Evolutionary conservation across 495 filamentous ascomycete species (phyloP).

Genomic region (Hypoxylon rickii): DNA sequence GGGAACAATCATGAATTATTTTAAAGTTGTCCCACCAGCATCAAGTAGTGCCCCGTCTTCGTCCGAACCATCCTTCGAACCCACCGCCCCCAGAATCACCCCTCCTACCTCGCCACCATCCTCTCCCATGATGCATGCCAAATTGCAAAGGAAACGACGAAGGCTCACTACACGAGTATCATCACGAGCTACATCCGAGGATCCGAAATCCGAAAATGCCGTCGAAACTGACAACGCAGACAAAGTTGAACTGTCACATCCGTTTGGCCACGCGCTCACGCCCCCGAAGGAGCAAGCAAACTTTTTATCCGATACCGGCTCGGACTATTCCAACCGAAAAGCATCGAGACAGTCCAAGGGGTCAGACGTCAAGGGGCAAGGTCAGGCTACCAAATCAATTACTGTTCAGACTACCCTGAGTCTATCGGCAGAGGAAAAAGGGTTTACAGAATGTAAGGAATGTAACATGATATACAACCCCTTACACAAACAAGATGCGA

Average conservation of each 20-base stretch:
- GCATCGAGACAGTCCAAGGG: neutral
- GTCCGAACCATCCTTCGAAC: slow-evolving; percentile 17
- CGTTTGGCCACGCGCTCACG: neutral
- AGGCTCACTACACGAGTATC: slow-evolving; percentile 43
- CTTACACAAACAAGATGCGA: slow-evolving; percentile 50
- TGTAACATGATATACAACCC: slow-evolving; percentile 55
- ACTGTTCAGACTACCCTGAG: slow-evolving; percentile 51
- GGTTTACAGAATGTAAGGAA: slow-evolving; percentile 50
- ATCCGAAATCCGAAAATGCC: neutral
- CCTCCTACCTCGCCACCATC: slow-evolving; percentile 43
- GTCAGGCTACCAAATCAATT: slow-evolving; percentile 27
- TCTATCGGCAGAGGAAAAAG: slow-evolving; percentile 41
- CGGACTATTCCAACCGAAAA: slow-evolving; percentile 7
- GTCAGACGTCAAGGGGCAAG: slow-evolving; percentile 6
- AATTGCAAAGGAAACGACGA: slow-evolving; percentile 37
- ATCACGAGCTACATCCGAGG: slow-evolving; percentile 13
- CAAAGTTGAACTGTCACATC: neutral
- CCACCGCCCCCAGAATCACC: slow-evolving; percentile 19
- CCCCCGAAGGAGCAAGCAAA: neutral
- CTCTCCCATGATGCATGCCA: slow-evolving; percentile 12
- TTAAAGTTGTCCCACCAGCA: slow-evolving; percentile 36
- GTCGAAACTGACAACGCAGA: neutral
- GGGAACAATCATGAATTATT: slow-evolving; percentile 50
- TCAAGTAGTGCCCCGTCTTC: slow-evolving; percentile 18
- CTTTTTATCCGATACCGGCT: slow-evolving; percentile 6